A percentile compares a stretch with the other conserved stretches of the same genome.
Conservation (phyloP, 1,284 basidiomycete genomes). For the Vanrija sp. region DNA sequence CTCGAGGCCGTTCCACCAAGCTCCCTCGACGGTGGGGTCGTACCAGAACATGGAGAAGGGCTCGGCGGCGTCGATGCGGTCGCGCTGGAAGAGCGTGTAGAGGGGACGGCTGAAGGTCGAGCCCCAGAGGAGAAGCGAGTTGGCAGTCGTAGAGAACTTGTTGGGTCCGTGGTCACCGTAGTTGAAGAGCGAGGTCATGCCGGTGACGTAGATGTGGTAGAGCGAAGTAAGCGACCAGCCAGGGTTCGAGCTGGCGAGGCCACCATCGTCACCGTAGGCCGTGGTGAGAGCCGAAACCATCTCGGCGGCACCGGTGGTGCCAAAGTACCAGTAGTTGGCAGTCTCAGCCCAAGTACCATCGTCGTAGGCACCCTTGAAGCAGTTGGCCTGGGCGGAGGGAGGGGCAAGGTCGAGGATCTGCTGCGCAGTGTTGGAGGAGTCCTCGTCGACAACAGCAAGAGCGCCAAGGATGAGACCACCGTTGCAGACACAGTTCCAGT, state of each 20-base stretch:
- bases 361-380: slow-evolving; percentile 58
- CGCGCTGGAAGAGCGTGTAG: slow-evolving; percentile 87
- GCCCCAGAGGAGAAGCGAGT: slow-evolving; percentile 61
- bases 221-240: slow-evolving; percentile 70
- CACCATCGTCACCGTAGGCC: slow-evolving; percentile 75
- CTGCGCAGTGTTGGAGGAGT: slow-evolving; percentile 67
- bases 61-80: slow-evolving; percentile 81
- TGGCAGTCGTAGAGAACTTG: slow-evolving; percentile 61
- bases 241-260: slow-evolving; percentile 63
- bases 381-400: slow-evolving; percentile 58
- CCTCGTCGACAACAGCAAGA: slow-evolving; percentile 83
- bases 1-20: slow-evolving; percentile 82
- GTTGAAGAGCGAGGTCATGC: slow-evolving; percentile 82
- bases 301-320: slow-evolving; percentile 89
- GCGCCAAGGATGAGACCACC: slow-evolving; percentile 82
- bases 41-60: slow-evolving; percentile 99
- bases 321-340: slow-evolving; percentile 94
- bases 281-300: slow-evolving; percentile 76
- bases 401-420: slow-evolving; percentile 56
- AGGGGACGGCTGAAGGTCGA: slow-evolving; percentile 63
- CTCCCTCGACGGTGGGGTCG: slow-evolving; percentile 72
- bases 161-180: slow-evolving; percentile 94
- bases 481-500: slow-evolving; percentile 98
- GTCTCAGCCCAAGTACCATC: slow-evolving; percentile 97
- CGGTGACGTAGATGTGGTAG: slow-evolving; percentile 87